Percentiles rank a stretch among this genome's conserved stretches.
phyloP scores from a whole-genome alignment of 331 rosid species.

The Pyracantha coccinea region DNA sequence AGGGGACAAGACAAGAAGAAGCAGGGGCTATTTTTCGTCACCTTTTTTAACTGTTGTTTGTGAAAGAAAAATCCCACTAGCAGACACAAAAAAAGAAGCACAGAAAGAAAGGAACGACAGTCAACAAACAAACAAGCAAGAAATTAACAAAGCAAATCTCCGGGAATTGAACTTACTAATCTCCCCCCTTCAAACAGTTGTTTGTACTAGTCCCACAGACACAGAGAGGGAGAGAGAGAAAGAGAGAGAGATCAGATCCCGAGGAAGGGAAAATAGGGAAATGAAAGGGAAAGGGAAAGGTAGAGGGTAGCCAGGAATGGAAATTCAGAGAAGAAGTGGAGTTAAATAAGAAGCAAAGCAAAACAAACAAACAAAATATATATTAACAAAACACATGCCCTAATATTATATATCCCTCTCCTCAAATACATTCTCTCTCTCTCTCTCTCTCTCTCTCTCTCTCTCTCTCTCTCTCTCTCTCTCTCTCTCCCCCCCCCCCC shows the following conservation, averaged over 20 bases:
- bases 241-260: conserved; percentile 41
- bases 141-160: conserved; percentile 21
- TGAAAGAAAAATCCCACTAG: conserved; percentile 1
- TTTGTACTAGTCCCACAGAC: conserved; percentile 1
- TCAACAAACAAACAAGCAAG: conserved; percentile 2
- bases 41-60: not conserved
- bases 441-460: not conserved
- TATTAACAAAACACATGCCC: conserved; percentile 34
- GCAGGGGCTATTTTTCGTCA: conserved; percentile 7
- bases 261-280: conserved; percentile 33
- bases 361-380: conserved; percentile 14
- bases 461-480: not conserved
- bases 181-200: not conserved
- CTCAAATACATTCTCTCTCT: not conserved
- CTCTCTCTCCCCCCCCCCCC: conserved; percentile 9
- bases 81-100: conserved; percentile 20
- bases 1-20: conserved; percentile 5
- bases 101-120: conserved; percentile 14
- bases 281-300: conserved; percentile 5
- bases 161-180: conserved; percentile 40
- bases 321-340: conserved; percentile 28
- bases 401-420: conserved; percentile 31
- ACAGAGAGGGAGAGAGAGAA: not conserved
- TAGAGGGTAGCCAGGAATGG: conserved; percentile 24
- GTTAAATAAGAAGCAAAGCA: conserved; percentile 39